Evolutionary conservation across 768 basidiomycete species (phyloP), one percentile per base, ranked within the genome.

Genomic region (Plicaturopsis crispa): DNA sequence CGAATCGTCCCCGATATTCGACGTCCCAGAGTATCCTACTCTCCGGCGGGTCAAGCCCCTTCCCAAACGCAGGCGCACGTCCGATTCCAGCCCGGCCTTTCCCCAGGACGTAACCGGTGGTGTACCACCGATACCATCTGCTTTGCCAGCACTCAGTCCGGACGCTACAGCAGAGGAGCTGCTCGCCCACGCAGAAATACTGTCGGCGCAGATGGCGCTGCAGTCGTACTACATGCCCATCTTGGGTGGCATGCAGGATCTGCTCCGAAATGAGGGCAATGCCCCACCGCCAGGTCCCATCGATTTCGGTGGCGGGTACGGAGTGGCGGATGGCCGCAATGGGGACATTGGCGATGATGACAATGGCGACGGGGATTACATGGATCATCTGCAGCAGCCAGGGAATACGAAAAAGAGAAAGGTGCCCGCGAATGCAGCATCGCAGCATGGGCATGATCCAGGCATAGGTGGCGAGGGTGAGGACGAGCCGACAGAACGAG

Each of bases 401-500:
- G 81, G 80, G 6, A 90, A 90, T 50, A 83, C 84, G 34, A 90
- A 90, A 74, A 90, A 90, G 63, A 70, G 87, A 34, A 90, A 90
- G 55, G 86, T 90, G 3, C 87, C 88, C 1, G 72, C 75, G 24
- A 80, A 84, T 55, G 53, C 63, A 38, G 56, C 65, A 12, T 55
- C 60, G 26, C 57, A 52, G 32, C 61, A 56, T 31, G 67, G 69
- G 38, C 69, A 67, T 31, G 70, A 72, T 40, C 65, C 67, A 26
- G 64, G 65, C 10, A 8, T 14, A 28, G 26, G 26, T 28, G 10
- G 14, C 10, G 8, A 8, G 26, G 68, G 59, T 17, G 67, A 66
- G 35, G 67, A 69, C 36, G 73, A 70, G 43, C 48, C 48, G 10
- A 52, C 47, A 35, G 58, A 62, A 32, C 49, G 51, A 23, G 56